Evolutionary conservation across 352 stramenopile species (phyloP).

Genomic region (Globisporangium heterothallicum): DNA sequence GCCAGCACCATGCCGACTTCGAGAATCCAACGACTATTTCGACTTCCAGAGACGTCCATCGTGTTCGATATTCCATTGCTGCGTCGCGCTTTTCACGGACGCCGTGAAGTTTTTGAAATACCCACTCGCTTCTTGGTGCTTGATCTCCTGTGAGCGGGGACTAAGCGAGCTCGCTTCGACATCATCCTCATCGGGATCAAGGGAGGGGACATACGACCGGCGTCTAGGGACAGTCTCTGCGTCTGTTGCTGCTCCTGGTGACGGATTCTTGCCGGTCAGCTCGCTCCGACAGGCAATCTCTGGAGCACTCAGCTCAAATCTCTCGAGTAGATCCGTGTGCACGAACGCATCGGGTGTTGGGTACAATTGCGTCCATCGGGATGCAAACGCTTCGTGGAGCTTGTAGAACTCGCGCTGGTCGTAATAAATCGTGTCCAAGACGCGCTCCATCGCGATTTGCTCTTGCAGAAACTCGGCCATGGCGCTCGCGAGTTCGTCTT

Average conservation of each 20-base stretch:
- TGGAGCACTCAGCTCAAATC: slow-evolving; percentile 30
- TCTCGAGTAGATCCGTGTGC: slow-evolving; percentile 20
- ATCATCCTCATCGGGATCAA: slow-evolving; percentile 24
- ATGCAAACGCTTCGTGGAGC: slow-evolving; percentile 34
- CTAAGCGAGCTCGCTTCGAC: slow-evolving; percentile 9
- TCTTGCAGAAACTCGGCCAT: slow-evolving; percentile 37
- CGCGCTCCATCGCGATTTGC: slow-evolving; percentile 47
- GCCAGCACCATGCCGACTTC: no score
- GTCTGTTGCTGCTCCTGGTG: neutral
- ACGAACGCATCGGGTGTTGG: slow-evolving; percentile 18
- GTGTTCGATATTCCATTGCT: slow-evolving; percentile 45
- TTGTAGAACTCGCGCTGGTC: slow-evolving; percentile 45
- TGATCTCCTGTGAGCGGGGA: slow-evolving; percentile 17
- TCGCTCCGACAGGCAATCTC: slow-evolving; percentile 19
- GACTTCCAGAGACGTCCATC: slow-evolving; percentile 31
- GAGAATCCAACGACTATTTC: neutral
- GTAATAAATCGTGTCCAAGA: slow-evolving; percentile 70
- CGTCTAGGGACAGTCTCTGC: slow-evolving; percentile 2
- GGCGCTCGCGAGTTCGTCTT: slow-evolving; percentile 29
- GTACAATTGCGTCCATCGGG: slow-evolving; percentile 38
- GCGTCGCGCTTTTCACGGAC: slow-evolving; percentile 27
- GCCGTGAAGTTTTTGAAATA: slow-evolving; percentile 31
- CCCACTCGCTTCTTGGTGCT: slow-evolving; percentile 15
- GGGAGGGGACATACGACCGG: slow-evolving; percentile 16
- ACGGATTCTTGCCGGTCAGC: no score